Percentiles rank a stretch among this genome's conserved stretches.
Evolutionary conservation across 2,329 filamentous ascomycete genomes (phyloP).

Genomic region (Colletotrichum trifolii): DNA sequence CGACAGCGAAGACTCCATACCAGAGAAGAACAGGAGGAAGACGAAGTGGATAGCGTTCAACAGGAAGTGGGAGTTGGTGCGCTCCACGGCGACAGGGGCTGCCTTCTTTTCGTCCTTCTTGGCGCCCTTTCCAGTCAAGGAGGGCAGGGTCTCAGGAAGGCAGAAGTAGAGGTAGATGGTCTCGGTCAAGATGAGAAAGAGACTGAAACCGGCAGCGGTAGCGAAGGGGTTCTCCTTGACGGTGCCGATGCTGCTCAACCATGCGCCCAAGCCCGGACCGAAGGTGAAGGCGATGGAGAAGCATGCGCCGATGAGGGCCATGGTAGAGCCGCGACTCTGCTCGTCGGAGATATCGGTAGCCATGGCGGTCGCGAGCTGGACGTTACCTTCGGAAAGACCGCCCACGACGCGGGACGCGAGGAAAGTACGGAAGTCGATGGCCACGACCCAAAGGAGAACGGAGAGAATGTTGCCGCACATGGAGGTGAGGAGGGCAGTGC

Average conservation of each 20-base stretch:
- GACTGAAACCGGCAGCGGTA: conserved; percentile 87
- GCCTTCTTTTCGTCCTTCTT: conserved; percentile 33
- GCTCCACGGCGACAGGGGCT: conserved; percentile 48
- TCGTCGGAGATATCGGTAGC: conserved; percentile 95
- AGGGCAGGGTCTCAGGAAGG: conserved; percentile 88
- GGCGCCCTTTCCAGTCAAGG: conserved; percentile 53
- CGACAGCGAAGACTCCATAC: conserved; percentile 96
- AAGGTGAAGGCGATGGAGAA: conserved; percentile 98
- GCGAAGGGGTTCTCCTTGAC: conserved; percentile 94
- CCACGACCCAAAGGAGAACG: conserved; percentile 92
- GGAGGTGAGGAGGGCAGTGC: conserved; percentile 86
- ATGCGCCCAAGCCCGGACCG: conserved; percentile 91
- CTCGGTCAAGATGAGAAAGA: conserved; percentile 86
- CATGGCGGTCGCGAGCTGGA: conserved; percentile 95
- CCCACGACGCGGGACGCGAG: conserved; percentile 92
- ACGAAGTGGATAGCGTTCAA: conserved; percentile 88
- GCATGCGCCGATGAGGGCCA: conserved; percentile 95
- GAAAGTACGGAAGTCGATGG: conserved; percentile 95
- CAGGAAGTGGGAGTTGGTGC: conserved; percentile 85
- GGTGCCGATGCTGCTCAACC: conserved; percentile 79
- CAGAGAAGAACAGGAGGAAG: conserved; percentile 96
- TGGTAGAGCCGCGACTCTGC: conserved; percentile 84
- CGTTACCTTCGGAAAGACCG: conserved; percentile 94
- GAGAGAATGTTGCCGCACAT: conserved; percentile 95
- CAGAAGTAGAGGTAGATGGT: conserved; percentile 86